These are phyloP conservation scores for Diaporthe sp. DNA, from an alignment of 2,329 filamentous ascomycete species.

Conservation along the genomic window DNA sequence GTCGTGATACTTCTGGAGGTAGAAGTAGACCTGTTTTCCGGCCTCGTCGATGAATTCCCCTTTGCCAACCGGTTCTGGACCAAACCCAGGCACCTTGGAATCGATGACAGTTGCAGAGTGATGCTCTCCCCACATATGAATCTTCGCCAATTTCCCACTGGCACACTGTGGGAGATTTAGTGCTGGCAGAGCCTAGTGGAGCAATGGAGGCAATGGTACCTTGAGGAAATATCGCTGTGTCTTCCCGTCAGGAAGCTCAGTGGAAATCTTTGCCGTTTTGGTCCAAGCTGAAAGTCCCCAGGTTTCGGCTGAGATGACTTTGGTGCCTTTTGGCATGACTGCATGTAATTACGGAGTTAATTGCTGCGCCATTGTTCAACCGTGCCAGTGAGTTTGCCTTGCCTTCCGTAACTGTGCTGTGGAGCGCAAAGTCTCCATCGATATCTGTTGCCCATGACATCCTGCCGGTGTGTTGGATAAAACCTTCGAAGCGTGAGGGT, in stretches of 20 bases:
- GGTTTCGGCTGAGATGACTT: background rate
- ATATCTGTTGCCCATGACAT: background rate
- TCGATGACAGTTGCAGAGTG: background rate
- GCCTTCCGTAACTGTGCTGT: background rate
- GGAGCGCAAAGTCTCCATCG: background rate
- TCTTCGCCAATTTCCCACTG: background rate
- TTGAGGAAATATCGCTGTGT: background rate
- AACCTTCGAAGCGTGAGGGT: no score
- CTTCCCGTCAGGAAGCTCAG: background rate
- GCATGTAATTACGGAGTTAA: no score
- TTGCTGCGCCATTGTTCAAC: no score
- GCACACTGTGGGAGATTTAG: background rate
- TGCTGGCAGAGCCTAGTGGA: background rate
- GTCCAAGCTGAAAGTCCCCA: conserved; percentile 22
- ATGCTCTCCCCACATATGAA: conserved; percentile 17
- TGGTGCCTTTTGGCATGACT: conserved; percentile 5
- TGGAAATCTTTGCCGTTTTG: conserved; percentile 2
- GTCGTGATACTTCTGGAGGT: conserved; percentile 15
- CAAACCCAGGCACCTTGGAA: background rate
- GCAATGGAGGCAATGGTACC: no score
- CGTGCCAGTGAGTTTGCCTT: background rate
- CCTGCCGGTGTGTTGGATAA: background rate
- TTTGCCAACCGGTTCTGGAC: background rate
- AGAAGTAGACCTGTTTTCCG: background rate
- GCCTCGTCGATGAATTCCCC: background rate